Evolutionary conservation across 352 stramenopile genomes (phyloP).

Genomic region (Pythium guiyangense): DNA sequence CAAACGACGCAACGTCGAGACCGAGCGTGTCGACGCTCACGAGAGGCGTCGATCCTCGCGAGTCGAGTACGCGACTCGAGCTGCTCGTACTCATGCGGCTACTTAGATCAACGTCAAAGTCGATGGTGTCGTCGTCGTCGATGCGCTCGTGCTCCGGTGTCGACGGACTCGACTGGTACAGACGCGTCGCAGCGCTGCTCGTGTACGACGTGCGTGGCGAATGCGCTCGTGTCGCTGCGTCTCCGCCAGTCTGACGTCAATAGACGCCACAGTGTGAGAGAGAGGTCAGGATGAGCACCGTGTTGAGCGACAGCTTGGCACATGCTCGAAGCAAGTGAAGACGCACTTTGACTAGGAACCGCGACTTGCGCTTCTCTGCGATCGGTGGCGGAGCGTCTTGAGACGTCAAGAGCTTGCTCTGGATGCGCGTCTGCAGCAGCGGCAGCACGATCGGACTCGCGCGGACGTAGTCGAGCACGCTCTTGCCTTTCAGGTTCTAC

Average conservation of each 20-base stretch:
- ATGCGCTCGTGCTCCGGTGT: not conserved
- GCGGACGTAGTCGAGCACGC: slow-evolving; percentile 39
- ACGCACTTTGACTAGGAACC: slow-evolving; percentile 20
- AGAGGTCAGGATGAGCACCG: no score
- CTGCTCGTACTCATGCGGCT: not conserved
- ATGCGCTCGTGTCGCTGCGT: not conserved
- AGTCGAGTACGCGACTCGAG: not conserved
- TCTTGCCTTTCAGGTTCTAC: slow-evolving; percentile 60
- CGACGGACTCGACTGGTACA: not conserved
- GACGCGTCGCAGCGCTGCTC: not conserved
- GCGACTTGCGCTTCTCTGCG: slow-evolving; percentile 26
- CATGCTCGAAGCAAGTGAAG: no score
- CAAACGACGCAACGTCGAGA: slow-evolving; percentile 51
- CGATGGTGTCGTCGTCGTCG: not conserved
- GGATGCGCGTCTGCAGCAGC: slow-evolving; percentile 43
- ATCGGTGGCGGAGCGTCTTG: slow-evolving; percentile 8
- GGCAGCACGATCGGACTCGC: slow-evolving; percentile 32
- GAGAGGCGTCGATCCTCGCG: slow-evolving; percentile 16
- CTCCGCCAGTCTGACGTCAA: not conserved
- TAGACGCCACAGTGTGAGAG: not conserved
- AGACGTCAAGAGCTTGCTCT: slow-evolving; percentile 15
- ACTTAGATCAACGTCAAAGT: slow-evolving; percentile 7
- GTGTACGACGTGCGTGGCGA: not conserved
- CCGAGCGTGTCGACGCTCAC: slow-evolving; percentile 45
- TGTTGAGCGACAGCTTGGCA: not conserved